These are phyloP conservation scores for Cinnamomum micranthum DNA, from an alignment of 164 flowering plant genomes.

Conservation along the genomic window DNA sequence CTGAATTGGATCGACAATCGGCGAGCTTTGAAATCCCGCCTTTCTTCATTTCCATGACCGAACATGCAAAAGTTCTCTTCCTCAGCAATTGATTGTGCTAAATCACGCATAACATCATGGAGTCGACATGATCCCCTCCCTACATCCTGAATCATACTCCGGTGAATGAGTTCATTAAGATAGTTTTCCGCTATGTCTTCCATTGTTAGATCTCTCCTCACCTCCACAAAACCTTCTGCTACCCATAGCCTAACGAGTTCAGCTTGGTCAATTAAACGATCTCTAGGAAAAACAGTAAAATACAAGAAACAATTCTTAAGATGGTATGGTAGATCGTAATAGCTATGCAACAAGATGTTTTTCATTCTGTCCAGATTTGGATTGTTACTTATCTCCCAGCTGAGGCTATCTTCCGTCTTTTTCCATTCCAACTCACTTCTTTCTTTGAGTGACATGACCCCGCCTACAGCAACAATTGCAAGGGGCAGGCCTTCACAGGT, in stretches of 20 bases:
- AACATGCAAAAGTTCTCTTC: slow-evolving; percentile 5
- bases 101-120: slow-evolving; percentile 21
- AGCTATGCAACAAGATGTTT: slow-evolving; percentile 9
- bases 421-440: slow-evolving; percentile 6
- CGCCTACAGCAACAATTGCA: slow-evolving; percentile 18
- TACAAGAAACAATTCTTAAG: slow-evolving; percentile 25
- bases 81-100: slow-evolving; percentile 2
- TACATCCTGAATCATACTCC: slow-evolving; percentile 11
- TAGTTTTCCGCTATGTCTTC: slow-evolving; percentile 9
- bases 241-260: slow-evolving; percentile 20
- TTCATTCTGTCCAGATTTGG: not conserved
- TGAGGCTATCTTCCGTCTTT: slow-evolving; percentile 1
- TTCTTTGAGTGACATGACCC: slow-evolving; percentile 2
- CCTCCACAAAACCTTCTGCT: slow-evolving; percentile 23
- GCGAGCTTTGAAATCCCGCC: not conserved
- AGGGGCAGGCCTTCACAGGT: slow-evolving; percentile 26
- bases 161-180: slow-evolving; percentile 9
- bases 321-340: slow-evolving; percentile 11
- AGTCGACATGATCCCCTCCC: slow-evolving; percentile 2
- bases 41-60: not conserved
- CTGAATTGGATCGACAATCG: slow-evolving; percentile 4
- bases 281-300: slow-evolving; percentile 17
- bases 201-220: not conserved
- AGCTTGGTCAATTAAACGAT: slow-evolving; percentile 4
- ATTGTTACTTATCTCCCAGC: slow-evolving; percentile 14